A percentile compares a stretch with the other conserved stretches of the same genome.
Evolutionary conservation across 768 basidiomycete species (phyloP).

Genomic region (Hydnum rufescens): DNA sequence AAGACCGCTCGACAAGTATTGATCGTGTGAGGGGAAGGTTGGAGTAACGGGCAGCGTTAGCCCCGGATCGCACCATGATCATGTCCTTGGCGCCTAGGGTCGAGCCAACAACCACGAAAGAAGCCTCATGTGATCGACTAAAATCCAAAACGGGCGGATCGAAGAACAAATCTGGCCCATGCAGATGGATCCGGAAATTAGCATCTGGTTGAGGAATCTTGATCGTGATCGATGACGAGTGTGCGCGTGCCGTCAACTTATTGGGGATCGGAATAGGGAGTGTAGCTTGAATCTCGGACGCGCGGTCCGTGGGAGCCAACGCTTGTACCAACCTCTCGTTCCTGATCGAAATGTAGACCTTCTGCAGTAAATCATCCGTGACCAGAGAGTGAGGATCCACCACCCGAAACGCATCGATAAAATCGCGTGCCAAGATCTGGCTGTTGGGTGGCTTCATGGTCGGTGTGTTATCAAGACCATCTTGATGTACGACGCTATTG

Average conservation of each 20-base stretch:
- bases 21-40: constrained; percentile 63
- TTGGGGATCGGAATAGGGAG: constrained; percentile 35
- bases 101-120: constrained; percentile 80
- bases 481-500: constrained; percentile 59
- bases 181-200: constrained; percentile 60
- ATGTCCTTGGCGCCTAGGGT: constrained; percentile 67
- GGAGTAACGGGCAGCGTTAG: constrained; percentile 64
- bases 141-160: constrained; percentile 76
- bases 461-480: neutral
- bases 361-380: constrained; percentile 52
- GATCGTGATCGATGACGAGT: constrained; percentile 75
- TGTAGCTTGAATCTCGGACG: constrained; percentile 26
- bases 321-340: constrained; percentile 52
- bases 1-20: constrained; percentile 70
- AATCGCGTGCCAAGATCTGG: constrained; percentile 54
- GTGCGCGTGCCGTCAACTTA: constrained; percentile 67
- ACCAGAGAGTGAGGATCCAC: constrained; percentile 54
- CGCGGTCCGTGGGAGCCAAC: constrained; percentile 29
- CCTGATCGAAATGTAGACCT: constrained; percentile 55
- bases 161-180: constrained; percentile 74
- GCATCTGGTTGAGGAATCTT: constrained; percentile 72
- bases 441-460: constrained; percentile 8
- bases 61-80: constrained; percentile 64
- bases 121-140: constrained; percentile 52
- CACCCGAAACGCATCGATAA: constrained; percentile 62